These are phyloP conservation scores for Triticum dicoccoides DNA, from an alignment of 176 grass and related monocot species.

Conservation along the genomic window DNA sequence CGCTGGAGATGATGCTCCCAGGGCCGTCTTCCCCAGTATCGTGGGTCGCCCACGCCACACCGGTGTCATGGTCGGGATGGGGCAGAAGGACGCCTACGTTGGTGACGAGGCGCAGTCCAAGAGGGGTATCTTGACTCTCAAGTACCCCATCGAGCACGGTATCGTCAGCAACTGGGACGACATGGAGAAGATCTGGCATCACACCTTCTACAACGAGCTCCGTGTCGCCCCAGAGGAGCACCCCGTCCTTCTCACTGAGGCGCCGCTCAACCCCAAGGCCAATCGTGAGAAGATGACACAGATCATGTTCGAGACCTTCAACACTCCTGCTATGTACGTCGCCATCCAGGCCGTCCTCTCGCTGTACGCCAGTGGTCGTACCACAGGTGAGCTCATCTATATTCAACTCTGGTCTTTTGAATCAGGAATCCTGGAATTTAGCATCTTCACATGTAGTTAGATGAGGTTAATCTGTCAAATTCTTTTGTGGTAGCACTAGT, in stretches of 20 bases:
- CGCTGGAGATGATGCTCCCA: slow-evolving; percentile 63
- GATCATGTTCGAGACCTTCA: slow-evolving; percentile 88
- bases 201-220: slow-evolving; percentile 86
- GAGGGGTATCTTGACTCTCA: slow-evolving; percentile 73
- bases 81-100: slow-evolving; percentile 78
- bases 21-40: slow-evolving; percentile 74
- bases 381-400: slow-evolving; percentile 46
- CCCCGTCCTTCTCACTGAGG: slow-evolving; percentile 66
- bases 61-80: slow-evolving; percentile 76
- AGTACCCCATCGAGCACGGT: slow-evolving; percentile 77
- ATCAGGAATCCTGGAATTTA: not conserved
- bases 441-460: not conserved
- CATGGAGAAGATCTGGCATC: slow-evolving; percentile 90
- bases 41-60: slow-evolving; percentile 67
- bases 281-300: slow-evolving; percentile 83
- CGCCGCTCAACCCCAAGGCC: slow-evolving; percentile 77
- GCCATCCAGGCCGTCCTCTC: slow-evolving; percentile 82
- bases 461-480: not conserved
- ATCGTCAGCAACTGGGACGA: slow-evolving; percentile 85
- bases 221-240: slow-evolving; percentile 73
- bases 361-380: slow-evolving; percentile 73
- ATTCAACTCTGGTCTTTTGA: not conserved
- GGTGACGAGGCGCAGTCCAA: slow-evolving; percentile 76
- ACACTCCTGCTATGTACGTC: slow-evolving; percentile 75
- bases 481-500: not conserved